Conservation (phyloP, 2,329 filamentous ascomycete genomes). For the Falciphora oryzae region DNA sequence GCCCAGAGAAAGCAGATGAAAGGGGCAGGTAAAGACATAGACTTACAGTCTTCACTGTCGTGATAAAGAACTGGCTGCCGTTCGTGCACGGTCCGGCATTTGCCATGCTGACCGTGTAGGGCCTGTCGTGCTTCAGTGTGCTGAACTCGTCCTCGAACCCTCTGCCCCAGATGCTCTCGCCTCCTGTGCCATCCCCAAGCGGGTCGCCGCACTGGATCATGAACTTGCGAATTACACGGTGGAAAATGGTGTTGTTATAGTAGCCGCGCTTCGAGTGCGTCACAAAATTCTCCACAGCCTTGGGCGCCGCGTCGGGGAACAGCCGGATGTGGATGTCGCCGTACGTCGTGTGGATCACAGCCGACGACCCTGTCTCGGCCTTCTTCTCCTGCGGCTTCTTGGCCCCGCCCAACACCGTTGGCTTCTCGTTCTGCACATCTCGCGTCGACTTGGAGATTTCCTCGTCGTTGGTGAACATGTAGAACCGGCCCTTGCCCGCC, state of each 20-base stretch:
- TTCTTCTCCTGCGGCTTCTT: constrained; percentile 56
- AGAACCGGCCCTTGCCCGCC: constrained; percentile 85
- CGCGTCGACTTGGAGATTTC: constrained; percentile 77
- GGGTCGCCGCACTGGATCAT: constrained; percentile 93
- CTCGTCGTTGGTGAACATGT: constrained; percentile 93
- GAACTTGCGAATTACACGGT: constrained; percentile 94
- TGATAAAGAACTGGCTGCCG: constrained; percentile 97
- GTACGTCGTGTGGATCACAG: constrained; percentile 84
- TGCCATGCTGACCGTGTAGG: constrained; percentile 95
- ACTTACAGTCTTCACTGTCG: constrained; percentile 86
- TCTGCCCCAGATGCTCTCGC: constrained; percentile 87
- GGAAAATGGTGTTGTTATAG: constrained; percentile 97
- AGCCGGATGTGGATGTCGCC: constrained; percentile 92
- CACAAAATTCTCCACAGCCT: constrained; percentile 95
- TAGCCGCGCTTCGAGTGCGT: constrained; percentile 85
- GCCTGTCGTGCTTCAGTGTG: constrained; percentile 85
- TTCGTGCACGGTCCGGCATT: constrained; percentile 96
- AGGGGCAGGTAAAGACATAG: constrained; percentile 1
- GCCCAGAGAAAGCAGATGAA: not conserved
- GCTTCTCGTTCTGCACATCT: constrained; percentile 93
- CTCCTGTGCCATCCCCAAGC: constrained; percentile 81
- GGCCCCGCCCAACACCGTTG: constrained; percentile 54
- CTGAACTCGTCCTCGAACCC: constrained; percentile 94
- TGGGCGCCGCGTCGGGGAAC: constrained; percentile 88
- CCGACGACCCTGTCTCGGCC: constrained; percentile 68